phyloP scores from a whole-genome alignment of 257 asterid genomes.

The Penstemon davidsonii region DNA sequence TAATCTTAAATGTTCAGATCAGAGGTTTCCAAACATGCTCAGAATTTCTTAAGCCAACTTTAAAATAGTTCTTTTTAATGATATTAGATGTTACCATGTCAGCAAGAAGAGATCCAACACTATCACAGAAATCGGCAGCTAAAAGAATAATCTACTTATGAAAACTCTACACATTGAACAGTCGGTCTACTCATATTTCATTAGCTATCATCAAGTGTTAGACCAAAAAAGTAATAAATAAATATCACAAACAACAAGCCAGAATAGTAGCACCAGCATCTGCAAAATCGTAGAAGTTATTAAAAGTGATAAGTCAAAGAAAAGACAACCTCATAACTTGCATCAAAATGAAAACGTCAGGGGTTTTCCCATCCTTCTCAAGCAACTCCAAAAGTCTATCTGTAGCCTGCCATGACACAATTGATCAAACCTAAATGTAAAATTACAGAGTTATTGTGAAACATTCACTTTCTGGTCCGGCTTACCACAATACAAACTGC shows the following conservation, averaged over 20 bases:
- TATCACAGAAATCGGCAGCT: constrained; percentile 7
- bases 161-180: neutral
- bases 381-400: constrained; percentile 76
- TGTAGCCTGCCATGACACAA: constrained; percentile 57
- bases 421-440: constrained; percentile 26
- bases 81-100: neutral
- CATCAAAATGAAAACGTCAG: constrained; percentile 68
- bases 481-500: neutral
- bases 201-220: constrained; percentile 1
- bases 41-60: constrained; percentile 15
- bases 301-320: neutral
- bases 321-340: constrained; percentile 77
- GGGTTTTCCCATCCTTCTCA: constrained; percentile 61
- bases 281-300: neutral
- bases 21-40: constrained; percentile 8
- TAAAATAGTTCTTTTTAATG: neutral
- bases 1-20: too few relatives aligned
- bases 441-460: constrained; percentile 22
- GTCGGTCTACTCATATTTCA: neutral
- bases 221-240: neutral
- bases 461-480: constrained; percentile 15
- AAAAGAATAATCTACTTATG: constrained; percentile 13
- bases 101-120: constrained; percentile 4
- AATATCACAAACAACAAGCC: constrained; percentile 1
- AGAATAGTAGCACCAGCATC: neutral